A percentile compares a stretch with the other conserved stretches of the same genome.
phyloP scores from a whole-genome alignment of 2,329 filamentous ascomycete genomes.

The Fonsecaea nubica region DNA sequence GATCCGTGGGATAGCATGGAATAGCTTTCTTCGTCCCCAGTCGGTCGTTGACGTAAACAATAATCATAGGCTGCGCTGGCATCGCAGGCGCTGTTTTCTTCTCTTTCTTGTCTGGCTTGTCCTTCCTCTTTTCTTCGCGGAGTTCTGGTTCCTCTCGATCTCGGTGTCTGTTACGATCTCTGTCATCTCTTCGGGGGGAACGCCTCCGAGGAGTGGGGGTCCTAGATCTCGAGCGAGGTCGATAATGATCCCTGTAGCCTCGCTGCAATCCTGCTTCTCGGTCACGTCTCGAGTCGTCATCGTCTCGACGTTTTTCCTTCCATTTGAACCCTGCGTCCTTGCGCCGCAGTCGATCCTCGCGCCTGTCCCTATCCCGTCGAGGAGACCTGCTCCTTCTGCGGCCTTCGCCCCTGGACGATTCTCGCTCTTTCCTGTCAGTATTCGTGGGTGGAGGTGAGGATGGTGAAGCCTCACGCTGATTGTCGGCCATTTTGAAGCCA shows the following conservation, averaged over 20 bases:
- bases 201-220: slow-evolving; percentile 39
- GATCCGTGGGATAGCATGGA: slow-evolving; percentile 84
- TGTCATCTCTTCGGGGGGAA: slow-evolving; percentile 32
- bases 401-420: slow-evolving; percentile 37
- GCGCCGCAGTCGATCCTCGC: slow-evolving; percentile 47
- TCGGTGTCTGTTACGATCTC: slow-evolving; percentile 40
- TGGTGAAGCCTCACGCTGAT: slow-evolving; percentile 30
- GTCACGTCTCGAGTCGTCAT: slow-evolving; percentile 47
- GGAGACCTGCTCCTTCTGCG: slow-evolving; percentile 55
- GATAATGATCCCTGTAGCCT: slow-evolving; percentile 55
- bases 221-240: slow-evolving; percentile 50
- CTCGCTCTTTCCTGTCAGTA: slow-evolving; percentile 37
- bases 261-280: slow-evolving; percentile 59
- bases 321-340: slow-evolving; percentile 56
- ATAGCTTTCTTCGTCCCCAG: slow-evolving; percentile 94
- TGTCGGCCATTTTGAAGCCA: slow-evolving; percentile 31
- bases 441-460: slow-evolving; percentile 13
- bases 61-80: slow-evolving; percentile 80
- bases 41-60: slow-evolving; percentile 93
- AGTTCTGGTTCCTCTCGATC: slow-evolving; percentile 36
- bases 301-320: slow-evolving; percentile 58
- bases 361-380: slow-evolving; percentile 43
- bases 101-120: slow-evolving; percentile 41
- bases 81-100: slow-evolving; percentile 43
- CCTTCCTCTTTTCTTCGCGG: slow-evolving; percentile 39